Percentiles rank a stretch among this genome's conserved stretches.
Conservation (phyloP, 2,329 filamentous ascomycete genomes). For the Neoarthrinium moseri region DNA sequence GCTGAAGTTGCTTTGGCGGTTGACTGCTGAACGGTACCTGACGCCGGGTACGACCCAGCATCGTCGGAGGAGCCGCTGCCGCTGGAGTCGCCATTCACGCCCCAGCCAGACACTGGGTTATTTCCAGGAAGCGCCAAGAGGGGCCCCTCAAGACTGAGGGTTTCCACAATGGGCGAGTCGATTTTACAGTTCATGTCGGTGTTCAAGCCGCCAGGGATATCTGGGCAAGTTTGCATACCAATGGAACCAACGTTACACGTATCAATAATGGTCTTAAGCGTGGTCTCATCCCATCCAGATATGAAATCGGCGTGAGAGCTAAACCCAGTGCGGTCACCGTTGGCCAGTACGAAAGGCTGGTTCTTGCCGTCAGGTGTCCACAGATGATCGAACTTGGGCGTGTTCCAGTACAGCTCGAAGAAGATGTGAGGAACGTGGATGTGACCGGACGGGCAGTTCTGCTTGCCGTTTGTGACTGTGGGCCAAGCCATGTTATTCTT, state of each 20-base stretch:
- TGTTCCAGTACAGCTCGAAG: slow-evolving; percentile 62
- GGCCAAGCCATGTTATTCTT: slow-evolving; percentile 67
- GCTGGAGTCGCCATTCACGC: not conserved
- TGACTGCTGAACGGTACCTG: not conserved
- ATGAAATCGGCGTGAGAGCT: slow-evolving; percentile 72
- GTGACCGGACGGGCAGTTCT: slow-evolving; percentile 54
- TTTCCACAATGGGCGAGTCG: slow-evolving; percentile 45
- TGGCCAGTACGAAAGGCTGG: slow-evolving; percentile 67
- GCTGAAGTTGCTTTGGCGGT: not conserved
- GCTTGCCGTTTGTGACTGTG: slow-evolving; percentile 43
- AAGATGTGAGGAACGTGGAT: slow-evolving; percentile 57
- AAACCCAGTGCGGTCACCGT: slow-evolving; percentile 70
- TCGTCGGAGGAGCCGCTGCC: not conserved
- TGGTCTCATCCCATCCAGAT: slow-evolving; percentile 66
- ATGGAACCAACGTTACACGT: slow-evolving; percentile 59
- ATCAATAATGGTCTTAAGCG: slow-evolving; percentile 66
- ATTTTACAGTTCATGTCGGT: slow-evolving; percentile 49
- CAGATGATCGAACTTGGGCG: slow-evolving; percentile 47
- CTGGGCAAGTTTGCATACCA: slow-evolving; percentile 63
- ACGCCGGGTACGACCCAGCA: not conserved
- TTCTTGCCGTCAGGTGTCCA: slow-evolving; percentile 53
- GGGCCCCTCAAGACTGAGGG: slow-evolving; percentile 21
- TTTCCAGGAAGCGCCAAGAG: slow-evolving; percentile 53
- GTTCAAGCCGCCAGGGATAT: slow-evolving; percentile 54
- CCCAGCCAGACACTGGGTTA: slow-evolving; percentile 54